A percentile compares a stretch with the other conserved stretches of the same genome.
Conservation (phyloP, 495 filamentous ascomycete genomes). For the Aspergillus conjunctus region DNA sequence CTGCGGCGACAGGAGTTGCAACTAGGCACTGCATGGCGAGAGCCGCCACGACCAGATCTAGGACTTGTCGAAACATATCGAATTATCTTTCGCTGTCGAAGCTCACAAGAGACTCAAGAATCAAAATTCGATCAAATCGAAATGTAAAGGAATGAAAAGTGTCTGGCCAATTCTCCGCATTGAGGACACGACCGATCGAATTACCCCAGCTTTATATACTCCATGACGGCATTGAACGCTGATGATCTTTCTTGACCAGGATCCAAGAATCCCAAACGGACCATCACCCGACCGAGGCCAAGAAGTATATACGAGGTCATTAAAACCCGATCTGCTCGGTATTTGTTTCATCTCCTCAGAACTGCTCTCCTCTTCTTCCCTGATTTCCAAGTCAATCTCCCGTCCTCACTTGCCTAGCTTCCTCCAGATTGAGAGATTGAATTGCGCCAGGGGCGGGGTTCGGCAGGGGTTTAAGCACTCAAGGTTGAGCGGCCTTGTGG, state of each 20-base stretch:
- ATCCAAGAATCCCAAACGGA: background rate
- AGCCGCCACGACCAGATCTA: background rate
- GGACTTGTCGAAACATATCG: background rate
- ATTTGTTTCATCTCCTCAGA: background rate
- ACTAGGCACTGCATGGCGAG: slow-evolving; percentile 7
- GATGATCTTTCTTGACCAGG: no score
- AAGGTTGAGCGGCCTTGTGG: no score
- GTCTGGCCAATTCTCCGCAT: no score
- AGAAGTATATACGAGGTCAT: background rate
- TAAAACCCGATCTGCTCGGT: slow-evolving; percentile 1
- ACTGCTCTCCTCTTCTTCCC: no score
- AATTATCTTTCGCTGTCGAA: no score
- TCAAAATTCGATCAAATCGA: no score
- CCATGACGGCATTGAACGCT: no score
- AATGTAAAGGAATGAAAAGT: no score
- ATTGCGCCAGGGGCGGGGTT: background rate
- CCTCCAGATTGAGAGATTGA: background rate
- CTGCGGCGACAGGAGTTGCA: background rate
- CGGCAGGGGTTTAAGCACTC: background rate
- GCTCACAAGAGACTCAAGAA: no score
- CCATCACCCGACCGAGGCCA: background rate
- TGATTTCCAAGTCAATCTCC: no score
- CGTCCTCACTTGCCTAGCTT: slow-evolving; percentile 1
- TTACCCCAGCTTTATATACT: no score
- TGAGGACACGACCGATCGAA: no score